Conservation (phyloP, 2,329 filamentous ascomycete genomes). For the Aspergillus aculeatinus region DNA sequence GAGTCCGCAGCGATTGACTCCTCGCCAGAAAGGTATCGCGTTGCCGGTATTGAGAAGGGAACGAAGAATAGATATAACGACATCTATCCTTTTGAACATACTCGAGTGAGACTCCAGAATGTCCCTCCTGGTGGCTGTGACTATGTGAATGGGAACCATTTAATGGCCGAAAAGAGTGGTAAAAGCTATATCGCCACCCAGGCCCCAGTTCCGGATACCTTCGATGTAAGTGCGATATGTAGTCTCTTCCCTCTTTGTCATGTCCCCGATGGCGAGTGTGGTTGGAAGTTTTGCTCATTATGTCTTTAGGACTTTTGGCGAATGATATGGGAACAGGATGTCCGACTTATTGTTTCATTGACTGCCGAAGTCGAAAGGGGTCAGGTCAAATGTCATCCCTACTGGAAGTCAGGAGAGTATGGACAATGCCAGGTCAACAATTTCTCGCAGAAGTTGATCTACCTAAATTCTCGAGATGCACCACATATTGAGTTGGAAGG, state of each 20-base stretch:
- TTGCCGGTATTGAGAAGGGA: conserved; percentile 92
- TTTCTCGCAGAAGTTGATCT: conserved; percentile 79
- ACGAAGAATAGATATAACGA: conserved; percentile 97
- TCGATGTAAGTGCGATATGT: conserved; percentile 64
- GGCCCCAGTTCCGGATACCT: conserved; percentile 87
- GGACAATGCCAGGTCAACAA: conserved; percentile 72
- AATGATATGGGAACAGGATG: conserved; percentile 93
- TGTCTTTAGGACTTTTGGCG: conserved; percentile 85
- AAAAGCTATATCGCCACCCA: conserved; percentile 96
- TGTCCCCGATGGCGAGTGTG: too few species aligned
- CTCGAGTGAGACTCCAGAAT: conserved; percentile 74
- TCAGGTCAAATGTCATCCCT: conserved; percentile 90
- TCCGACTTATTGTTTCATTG: conserved; percentile 92
- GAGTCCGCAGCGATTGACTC: conserved; percentile 46
- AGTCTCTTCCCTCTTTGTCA: neutral
- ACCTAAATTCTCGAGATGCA: conserved; percentile 63
- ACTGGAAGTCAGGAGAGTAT: conserved; percentile 80
- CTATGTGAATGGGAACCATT: conserved; percentile 91
- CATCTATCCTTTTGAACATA: conserved; percentile 93
- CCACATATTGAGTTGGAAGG: conserved; percentile 37
- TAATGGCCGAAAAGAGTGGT: conserved; percentile 76
- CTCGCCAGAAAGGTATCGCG: conserved; percentile 57
- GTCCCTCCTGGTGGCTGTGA: conserved; percentile 71
- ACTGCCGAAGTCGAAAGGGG: conserved; percentile 92
- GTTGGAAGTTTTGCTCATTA: conserved; percentile 6